Evolutionary conservation across 176 grass and related monocot genomes (phyloP).

Genomic region (Paspalum vaginatum): DNA sequence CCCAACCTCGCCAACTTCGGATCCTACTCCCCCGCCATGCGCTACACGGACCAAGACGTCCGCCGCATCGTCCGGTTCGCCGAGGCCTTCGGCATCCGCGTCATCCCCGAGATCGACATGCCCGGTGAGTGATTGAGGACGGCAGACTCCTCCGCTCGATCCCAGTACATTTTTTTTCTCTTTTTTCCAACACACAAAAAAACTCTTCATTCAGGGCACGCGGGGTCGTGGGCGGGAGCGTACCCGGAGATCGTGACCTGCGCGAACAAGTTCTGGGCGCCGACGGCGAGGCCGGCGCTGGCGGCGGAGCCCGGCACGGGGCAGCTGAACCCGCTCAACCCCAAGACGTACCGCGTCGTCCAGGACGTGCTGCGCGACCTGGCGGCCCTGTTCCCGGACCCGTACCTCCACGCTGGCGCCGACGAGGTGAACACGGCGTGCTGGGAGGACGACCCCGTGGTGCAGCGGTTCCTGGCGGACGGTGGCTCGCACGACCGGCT

Average conservation of each 20-base stretch:
- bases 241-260: slow-evolving; percentile 96
- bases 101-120: slow-evolving; percentile 94
- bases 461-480: slow-evolving; percentile 51
- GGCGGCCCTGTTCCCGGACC: slow-evolving; percentile 66
- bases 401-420: slow-evolving; percentile 73
- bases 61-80: slow-evolving; percentile 67
- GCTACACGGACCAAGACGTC: slow-evolving; percentile 70
- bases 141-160: no score
- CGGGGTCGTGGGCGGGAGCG: slow-evolving; percentile 80
- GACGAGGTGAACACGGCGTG: slow-evolving; percentile 95
- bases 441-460: slow-evolving; percentile 77
- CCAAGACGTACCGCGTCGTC: slow-evolving; percentile 79
- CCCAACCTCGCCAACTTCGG: slow-evolving; percentile 66
- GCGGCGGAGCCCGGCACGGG: slow-evolving; percentile 86
- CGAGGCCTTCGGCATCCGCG: slow-evolving; percentile 63
- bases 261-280: slow-evolving; percentile 84
- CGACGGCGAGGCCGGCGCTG: slow-evolving; percentile 52
- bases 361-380: slow-evolving; percentile 72
- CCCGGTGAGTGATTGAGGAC: slow-evolving; percentile 73
- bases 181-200: no score
- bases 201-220: slow-evolving; percentile 67
- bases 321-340: slow-evolving; percentile 83
- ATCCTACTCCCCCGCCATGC: slow-evolving; percentile 71
- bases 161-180: no score
- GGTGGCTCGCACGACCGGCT: slow-evolving; percentile 75